A percentile compares a stretch with the other conserved stretches of the same genome.
These are phyloP conservation scores for Persicaria tinctoria DNA, from an alignment of 148 eudicot species.

Conservation along the genomic window DNA sequence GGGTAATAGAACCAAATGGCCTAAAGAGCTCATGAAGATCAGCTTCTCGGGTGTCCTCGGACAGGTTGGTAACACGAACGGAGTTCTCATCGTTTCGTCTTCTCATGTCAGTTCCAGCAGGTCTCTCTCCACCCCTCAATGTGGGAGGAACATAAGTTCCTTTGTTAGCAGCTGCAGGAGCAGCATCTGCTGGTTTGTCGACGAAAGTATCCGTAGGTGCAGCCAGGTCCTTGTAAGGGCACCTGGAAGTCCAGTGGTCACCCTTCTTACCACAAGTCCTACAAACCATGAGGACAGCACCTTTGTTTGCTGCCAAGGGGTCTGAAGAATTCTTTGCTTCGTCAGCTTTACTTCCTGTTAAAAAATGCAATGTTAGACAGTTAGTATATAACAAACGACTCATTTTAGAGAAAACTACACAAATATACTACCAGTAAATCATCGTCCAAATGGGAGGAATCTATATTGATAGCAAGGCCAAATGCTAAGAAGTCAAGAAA, in stretches of 20 bases:
- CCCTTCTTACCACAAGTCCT: constrained; percentile 91
- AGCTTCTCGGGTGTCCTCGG: constrained; percentile 90
- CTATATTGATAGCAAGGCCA: too few relatives aligned
- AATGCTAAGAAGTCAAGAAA: not conserved
- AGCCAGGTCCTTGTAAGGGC: constrained; percentile 92
- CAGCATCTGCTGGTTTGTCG: constrained; percentile 51
- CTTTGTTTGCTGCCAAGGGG: constrained; percentile 42
- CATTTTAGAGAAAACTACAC: too few relatives aligned
- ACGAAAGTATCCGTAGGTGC: constrained; percentile 38
- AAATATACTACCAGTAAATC: too few relatives aligned
- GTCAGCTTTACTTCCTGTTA: constrained; percentile 55
- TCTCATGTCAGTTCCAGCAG: constrained; percentile 64
- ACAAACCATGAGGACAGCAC: constrained; percentile 88
- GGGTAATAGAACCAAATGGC: constrained; percentile 64
- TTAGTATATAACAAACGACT: not conserved
- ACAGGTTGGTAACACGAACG: constrained; percentile 85
- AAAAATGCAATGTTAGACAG: constrained; percentile 5
- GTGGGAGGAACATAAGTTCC: constrained; percentile 82
- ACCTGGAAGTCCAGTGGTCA: constrained; percentile 89
- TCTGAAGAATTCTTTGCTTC: constrained; percentile 57
- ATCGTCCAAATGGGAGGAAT: too few relatives aligned
- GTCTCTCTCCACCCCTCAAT: constrained; percentile 65
- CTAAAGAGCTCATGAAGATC: constrained; percentile 83
- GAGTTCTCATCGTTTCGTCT: constrained; percentile 95
- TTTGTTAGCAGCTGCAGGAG: constrained; percentile 34